Evolutionary conservation across 139 green algal genomes (phyloP).

Genomic region (Dunaliella primolecta): DNA sequence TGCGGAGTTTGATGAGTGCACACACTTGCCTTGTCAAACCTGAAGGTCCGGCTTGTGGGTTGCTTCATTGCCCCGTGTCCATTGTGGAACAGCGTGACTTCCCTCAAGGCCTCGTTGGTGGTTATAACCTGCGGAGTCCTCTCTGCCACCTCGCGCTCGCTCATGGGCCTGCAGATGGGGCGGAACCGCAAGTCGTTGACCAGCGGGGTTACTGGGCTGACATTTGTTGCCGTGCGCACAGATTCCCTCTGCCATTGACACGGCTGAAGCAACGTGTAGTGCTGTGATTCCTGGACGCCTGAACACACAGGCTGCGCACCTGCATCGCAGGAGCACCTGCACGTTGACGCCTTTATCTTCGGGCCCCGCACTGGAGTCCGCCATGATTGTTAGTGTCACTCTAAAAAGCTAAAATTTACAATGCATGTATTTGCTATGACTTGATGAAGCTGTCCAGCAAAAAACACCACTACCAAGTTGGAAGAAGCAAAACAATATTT

Average conservation of each 20-base stretch:
- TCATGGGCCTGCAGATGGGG: conserved; percentile 60
- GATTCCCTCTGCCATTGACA: background rate
- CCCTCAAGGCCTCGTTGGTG: conserved; percentile 72
- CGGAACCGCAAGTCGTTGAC: background rate
- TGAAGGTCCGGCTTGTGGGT: conserved; percentile 73
- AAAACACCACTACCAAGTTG: background rate
- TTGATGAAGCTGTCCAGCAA: background rate
- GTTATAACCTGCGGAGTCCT: conserved; percentile 72
- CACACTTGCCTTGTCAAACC: conserved; percentile 85
- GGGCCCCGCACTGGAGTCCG: background rate
- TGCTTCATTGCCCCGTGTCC: conserved; percentile 62
- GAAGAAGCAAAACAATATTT: background rate
- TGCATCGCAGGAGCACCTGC: conserved; percentile 94
- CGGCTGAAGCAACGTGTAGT: too few species aligned
- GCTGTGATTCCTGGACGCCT: too few species aligned
- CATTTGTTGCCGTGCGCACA: too few species aligned
- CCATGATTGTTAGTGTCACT: background rate
- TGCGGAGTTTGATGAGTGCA: background rate
- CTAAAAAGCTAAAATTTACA: background rate
- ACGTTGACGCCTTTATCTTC: conserved; percentile 81
- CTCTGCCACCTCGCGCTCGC: conserved; percentile 66
- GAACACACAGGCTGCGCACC: too few species aligned
- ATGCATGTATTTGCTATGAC: too few species aligned
- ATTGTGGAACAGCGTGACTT: conserved; percentile 80
- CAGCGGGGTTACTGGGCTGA: too few species aligned